Conservation (phyloP, 2,329 filamentous ascomycete species). For the Botryotinia calthae region DNA sequence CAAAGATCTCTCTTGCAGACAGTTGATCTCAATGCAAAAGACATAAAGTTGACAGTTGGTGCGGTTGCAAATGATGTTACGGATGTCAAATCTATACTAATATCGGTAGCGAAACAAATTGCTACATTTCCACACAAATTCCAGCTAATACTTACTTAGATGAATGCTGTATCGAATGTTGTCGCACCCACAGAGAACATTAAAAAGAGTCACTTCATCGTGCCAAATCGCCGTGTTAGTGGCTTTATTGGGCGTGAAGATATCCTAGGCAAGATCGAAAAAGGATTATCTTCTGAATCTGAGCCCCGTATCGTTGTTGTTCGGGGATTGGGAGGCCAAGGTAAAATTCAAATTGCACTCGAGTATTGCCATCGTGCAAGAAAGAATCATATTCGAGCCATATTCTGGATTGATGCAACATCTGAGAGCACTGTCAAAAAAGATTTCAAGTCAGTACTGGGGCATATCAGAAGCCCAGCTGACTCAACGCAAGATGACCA, state of each 20-base stretch:
- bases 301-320: constrained; percentile 26
- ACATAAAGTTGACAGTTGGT: background rate
- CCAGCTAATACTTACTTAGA: background rate
- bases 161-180: background rate
- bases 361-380: constrained; percentile 27
- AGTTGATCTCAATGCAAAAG: background rate
- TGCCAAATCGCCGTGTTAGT: constrained; percentile 22
- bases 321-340: constrained; percentile 29
- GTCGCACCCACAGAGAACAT: background rate
- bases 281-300: constrained; percentile 6
- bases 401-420: constrained; percentile 30
- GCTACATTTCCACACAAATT: background rate
- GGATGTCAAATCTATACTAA: background rate
- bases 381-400: constrained; percentile 13
- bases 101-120: background rate
- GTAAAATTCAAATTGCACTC: constrained; percentile 32
- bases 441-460: constrained; percentile 24
- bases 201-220: constrained; percentile 14
- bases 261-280: constrained; percentile 25
- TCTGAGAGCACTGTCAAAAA: constrained; percentile 23
- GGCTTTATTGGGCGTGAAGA: constrained; percentile 29
- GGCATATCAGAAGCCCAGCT: constrained; percentile 17
- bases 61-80: background rate
- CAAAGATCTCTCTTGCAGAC: background rate
- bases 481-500: constrained; percentile 7